A percentile compares a stretch with the other conserved stretches of the same genome.
These are phyloP conservation scores for Celoporthe dispersa DNA, from an alignment of 2,329 filamentous ascomycete species.

Conservation along the genomic window DNA sequence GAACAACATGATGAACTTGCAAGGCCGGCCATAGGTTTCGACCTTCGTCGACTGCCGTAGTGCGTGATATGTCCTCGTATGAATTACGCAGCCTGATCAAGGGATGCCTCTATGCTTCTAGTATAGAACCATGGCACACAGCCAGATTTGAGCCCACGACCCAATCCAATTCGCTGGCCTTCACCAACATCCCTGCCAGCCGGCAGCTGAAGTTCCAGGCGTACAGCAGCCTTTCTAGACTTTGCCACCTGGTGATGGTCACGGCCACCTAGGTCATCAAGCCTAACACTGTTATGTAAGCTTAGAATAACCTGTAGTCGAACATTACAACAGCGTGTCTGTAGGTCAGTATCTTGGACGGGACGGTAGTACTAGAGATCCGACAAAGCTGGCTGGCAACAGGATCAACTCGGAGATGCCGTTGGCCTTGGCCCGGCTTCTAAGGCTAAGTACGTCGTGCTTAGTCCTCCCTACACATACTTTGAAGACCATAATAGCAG, in stretches of 20 bases:
- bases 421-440: not conserved
- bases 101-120: not conserved
- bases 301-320: not conserved
- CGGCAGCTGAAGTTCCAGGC: not conserved
- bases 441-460: not conserved
- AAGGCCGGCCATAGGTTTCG: not conserved
- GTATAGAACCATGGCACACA: not conserved
- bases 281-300: not conserved
- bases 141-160: not conserved
- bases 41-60: not conserved
- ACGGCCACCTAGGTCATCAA: not conserved
- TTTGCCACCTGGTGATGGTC: not conserved
- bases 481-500: not conserved
- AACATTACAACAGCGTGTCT: not conserved
- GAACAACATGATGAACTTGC: constrained; percentile 17
- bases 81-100: not conserved
- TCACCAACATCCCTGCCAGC: not conserved
- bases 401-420: constrained; percentile 1
- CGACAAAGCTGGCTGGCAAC: not conserved
- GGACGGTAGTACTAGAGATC: too few relatives aligned
- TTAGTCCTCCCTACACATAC: not conserved
- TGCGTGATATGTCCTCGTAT: not conserved
- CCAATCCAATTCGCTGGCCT: not conserved
- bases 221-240: not conserved
- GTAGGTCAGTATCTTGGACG: not conserved